These are phyloP conservation scores for Plantago coronopus DNA, from an alignment of 305 asterid genomes.

Conservation along the genomic window DNA sequence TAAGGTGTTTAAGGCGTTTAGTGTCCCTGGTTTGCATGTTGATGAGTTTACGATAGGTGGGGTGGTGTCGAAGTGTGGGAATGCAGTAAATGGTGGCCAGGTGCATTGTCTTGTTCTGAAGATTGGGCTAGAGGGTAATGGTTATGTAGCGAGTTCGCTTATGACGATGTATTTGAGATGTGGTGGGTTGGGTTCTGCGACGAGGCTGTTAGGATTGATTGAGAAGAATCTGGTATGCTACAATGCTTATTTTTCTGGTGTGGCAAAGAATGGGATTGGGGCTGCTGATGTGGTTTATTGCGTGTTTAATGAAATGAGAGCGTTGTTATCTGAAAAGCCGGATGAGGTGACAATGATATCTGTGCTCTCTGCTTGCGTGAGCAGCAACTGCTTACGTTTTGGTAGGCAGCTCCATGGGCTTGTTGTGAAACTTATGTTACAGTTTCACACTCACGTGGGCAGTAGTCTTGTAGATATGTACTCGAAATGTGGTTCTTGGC, in stretches of 20 bases:
- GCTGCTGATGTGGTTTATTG: slow-evolving; percentile 36
- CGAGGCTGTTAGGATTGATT: slow-evolving; percentile 44
- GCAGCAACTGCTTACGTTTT: slow-evolving; percentile 40
- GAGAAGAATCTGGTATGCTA: slow-evolving; percentile 58
- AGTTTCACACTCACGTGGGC: slow-evolving; percentile 44
- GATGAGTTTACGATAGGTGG: slow-evolving; percentile 75
- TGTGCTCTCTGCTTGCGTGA: slow-evolving; percentile 63
- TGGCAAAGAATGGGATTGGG: slow-evolving; percentile 53
- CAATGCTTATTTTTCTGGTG: slow-evolving; percentile 72
- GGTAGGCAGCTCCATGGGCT: slow-evolving; percentile 74
- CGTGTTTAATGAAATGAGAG: slow-evolving; percentile 60
- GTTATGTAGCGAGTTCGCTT: slow-evolving; percentile 57
- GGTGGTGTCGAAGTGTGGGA: slow-evolving; percentile 47
- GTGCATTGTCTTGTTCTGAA: slow-evolving; percentile 71
- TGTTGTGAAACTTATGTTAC: slow-evolving; percentile 37
- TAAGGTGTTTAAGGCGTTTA: slow-evolving; percentile 32
- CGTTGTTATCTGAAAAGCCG: slow-evolving; percentile 37
- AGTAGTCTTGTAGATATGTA: slow-evolving; percentile 82
- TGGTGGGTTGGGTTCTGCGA: slow-evolving; percentile 47
- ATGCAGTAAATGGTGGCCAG: slow-evolving; percentile 42
- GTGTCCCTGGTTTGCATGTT: slow-evolving; percentile 30
- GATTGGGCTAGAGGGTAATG: slow-evolving; percentile 61
- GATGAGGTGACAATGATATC: slow-evolving; percentile 53
- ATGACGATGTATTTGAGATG: slow-evolving; percentile 65
- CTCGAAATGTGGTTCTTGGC: slow-evolving; percentile 70